A percentile compares a stretch with the other conserved stretches of the same genome.
Conservation (phyloP, 2,329 filamentous ascomycete species). For the Chrysoporthe deuterocubensis region DNA sequence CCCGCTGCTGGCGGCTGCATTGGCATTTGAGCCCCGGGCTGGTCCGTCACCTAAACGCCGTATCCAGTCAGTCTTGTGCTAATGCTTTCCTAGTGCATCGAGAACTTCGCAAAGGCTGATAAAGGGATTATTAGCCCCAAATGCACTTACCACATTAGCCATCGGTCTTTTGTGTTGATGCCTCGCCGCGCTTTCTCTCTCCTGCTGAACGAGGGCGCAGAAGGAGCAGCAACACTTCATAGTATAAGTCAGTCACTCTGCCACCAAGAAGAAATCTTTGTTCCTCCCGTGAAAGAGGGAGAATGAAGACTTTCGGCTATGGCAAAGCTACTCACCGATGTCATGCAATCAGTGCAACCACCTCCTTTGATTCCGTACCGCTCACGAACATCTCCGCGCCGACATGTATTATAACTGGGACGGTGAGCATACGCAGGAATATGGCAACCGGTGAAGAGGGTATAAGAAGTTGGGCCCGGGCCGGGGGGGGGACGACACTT, state of each 20-base stretch:
- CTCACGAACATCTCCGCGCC: conserved; percentile 21
- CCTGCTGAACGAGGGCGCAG: conserved; percentile 24
- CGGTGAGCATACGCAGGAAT: conserved; percentile 8
- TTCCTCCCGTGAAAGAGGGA: not conserved
- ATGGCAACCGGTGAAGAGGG: not conserved
- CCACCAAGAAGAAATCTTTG: not conserved
- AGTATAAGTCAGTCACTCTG: not conserved
- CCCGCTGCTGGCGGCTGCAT: conserved; percentile 8
- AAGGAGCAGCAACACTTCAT: conserved; percentile 20
- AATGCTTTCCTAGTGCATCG: not conserved
- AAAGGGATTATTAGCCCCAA: not conserved
- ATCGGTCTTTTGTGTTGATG: not conserved
- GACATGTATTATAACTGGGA: conserved; percentile 10
- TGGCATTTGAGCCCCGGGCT: conserved; percentile 9
- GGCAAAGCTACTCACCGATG: conserved; percentile 14
- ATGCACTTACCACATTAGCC: conserved; percentile 11
- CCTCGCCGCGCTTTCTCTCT: conserved; percentile 21
- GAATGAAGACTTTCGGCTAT: not conserved
- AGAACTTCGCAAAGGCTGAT: not conserved
- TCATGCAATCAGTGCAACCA: conserved; percentile 19
- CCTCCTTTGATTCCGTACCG: conserved; percentile 15
- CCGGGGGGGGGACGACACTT: not conserved
- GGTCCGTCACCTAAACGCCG: not conserved
- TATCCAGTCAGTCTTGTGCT: not conserved
- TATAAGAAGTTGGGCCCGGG: not conserved